Evolutionary conservation across 208 protist species (phyloP).

Genomic region (Leishmania gerbilli): DNA sequence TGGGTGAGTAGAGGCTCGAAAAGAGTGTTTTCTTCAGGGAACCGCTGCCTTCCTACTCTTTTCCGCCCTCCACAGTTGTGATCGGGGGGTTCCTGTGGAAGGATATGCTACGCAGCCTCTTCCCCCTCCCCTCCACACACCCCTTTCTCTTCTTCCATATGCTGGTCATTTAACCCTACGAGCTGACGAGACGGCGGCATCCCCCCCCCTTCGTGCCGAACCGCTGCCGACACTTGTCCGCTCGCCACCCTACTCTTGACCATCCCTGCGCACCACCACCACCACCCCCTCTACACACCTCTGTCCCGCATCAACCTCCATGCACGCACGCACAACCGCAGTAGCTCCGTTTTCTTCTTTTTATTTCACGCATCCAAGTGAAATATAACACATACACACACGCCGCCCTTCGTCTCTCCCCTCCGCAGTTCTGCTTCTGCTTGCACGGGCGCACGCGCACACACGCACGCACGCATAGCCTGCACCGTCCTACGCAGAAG

Average conservation of each 20-base stretch:
- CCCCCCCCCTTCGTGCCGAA: not conserved
- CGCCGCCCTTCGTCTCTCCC: not conserved
- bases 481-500: not conserved
- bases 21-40: not conserved
- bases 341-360: not conserved
- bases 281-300: not conserved
- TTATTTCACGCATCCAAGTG: not conserved
- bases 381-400: not conserved
- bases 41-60: not conserved
- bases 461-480: conserved; percentile 1
- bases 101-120: not conserved
- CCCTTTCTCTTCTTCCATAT: not conserved
- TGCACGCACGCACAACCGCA: not conserved
- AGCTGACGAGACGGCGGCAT: not conserved
- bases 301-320: not conserved
- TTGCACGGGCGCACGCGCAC: not conserved
- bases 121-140: too few relatives aligned
- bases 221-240: not conserved
- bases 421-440: not conserved
- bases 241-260: not conserved
- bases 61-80: not conserved
- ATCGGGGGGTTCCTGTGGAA: not conserved
- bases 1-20: not conserved
- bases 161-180: not conserved
- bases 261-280: not conserved